phyloP scores from a whole-genome alignment of 768 basidiomycete genomes.

The Termitomyces sp. region DNA sequence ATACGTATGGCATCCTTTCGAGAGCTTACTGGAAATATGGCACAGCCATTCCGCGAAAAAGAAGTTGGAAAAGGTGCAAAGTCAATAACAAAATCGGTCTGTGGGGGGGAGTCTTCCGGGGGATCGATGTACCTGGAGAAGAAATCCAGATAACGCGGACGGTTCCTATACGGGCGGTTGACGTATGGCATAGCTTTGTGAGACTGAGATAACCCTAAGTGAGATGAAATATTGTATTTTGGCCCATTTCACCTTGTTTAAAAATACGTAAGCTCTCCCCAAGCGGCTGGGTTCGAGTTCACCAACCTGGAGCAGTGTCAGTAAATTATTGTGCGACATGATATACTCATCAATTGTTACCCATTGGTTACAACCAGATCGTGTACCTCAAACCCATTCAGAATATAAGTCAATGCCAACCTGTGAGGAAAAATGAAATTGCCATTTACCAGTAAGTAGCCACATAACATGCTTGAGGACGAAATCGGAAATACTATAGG shows the following conservation, averaged over 20 bases:
- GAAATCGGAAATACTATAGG: slow-evolving; percentile 41
- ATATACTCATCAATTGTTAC: slow-evolving; percentile 11
- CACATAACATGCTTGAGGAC: slow-evolving; percentile 56
- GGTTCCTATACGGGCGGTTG: slow-evolving; percentile 48
- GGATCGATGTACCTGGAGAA: slow-evolving; percentile 56
- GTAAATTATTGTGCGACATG: slow-evolving; percentile 5
- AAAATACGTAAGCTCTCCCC: slow-evolving; percentile 59
- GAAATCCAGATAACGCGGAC: slow-evolving; percentile 36
- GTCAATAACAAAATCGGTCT: slow-evolving; percentile 40
- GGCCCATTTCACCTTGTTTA: slow-evolving; percentile 43
- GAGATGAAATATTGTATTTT: not conserved
- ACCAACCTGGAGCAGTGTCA: slow-evolving; percentile 31
- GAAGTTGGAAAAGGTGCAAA: slow-evolving; percentile 51
- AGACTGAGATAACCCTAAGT: slow-evolving; percentile 24
- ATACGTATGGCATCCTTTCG: slow-evolving; percentile 40
- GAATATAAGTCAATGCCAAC: slow-evolving; percentile 19
- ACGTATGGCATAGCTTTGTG: slow-evolving; percentile 57
- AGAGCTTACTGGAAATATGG: slow-evolving; percentile 37
- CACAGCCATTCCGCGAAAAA: slow-evolving; percentile 36
- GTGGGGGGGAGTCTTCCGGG: slow-evolving; percentile 40
- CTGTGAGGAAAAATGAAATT: slow-evolving; percentile 17
- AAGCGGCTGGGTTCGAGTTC: slow-evolving; percentile 47
- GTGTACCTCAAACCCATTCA: slow-evolving; percentile 32
- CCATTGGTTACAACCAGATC: slow-evolving; percentile 60
- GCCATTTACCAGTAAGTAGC: slow-evolving; percentile 45